phyloP scores from a whole-genome alignment of 768 basidiomycete species.

The Tephrocybe sp. region DNA sequence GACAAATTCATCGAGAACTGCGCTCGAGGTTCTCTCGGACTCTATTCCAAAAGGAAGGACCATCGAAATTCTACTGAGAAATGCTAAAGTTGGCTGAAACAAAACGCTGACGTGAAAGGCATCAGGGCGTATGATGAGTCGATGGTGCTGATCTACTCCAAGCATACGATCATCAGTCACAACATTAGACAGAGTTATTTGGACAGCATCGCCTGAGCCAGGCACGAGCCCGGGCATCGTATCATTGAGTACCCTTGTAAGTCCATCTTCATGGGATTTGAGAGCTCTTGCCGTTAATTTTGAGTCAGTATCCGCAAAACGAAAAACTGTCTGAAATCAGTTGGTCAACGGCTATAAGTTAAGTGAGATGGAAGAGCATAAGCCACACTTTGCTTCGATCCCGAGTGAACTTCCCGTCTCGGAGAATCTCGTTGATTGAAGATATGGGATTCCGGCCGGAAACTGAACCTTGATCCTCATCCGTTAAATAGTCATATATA shows the following conservation, averaged over 20 bases:
- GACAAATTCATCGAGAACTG: slow-evolving; percentile 89
- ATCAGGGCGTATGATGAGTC: slow-evolving; percentile 82
- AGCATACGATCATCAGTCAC: slow-evolving; percentile 74
- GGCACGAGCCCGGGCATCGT: slow-evolving; percentile 94
- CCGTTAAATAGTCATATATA: slow-evolving; percentile 87
- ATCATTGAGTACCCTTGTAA: slow-evolving; percentile 78
- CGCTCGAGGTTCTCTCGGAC: slow-evolving; percentile 59
- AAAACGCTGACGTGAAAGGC: slow-evolving; percentile 92
- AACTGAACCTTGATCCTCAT: slow-evolving; percentile 78
- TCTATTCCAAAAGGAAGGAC: slow-evolving; percentile 74
- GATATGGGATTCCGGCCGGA: slow-evolving; percentile 85
- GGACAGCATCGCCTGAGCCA: slow-evolving; percentile 60
- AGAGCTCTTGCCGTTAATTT: slow-evolving; percentile 69
- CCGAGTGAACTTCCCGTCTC: slow-evolving; percentile 75
- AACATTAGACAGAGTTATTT: slow-evolving; percentile 55
- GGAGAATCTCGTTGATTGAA: slow-evolving; percentile 90
- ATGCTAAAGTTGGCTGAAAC: slow-evolving; percentile 91
- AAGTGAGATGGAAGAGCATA: background rate
- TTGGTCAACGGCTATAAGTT: background rate
- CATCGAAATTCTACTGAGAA: slow-evolving; percentile 69
- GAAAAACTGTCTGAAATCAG: slow-evolving; percentile 69
- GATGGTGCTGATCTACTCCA: slow-evolving; percentile 76
- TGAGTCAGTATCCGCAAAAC: slow-evolving; percentile 85
- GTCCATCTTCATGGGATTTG: slow-evolving; percentile 76
- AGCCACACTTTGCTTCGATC: slow-evolving; percentile 72